Base-by-base conservation (phyloP, 1,284 basidiomycete genomes). In the Naganishia albida region DNA sequence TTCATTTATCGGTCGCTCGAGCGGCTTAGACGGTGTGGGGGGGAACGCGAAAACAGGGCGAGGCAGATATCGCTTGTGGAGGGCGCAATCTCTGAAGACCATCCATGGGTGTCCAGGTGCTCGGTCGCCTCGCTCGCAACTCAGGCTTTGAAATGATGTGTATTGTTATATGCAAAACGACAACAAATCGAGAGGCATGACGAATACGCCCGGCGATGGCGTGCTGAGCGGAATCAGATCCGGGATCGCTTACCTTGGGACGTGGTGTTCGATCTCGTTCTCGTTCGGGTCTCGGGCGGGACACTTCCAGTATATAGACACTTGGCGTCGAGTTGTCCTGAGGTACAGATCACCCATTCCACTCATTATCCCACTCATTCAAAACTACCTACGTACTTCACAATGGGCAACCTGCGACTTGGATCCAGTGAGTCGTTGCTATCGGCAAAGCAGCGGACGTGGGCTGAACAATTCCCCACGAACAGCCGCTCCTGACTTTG, bases 401-500 rank as follows among this genome's bases (percentile, higher is more conserved):
- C 34, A 59, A 67, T 67, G 67, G 63, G 40, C 34, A 63, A 53
- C 62, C 65, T 77, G n/a, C 69, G 75, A 59, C 73, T 80, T 62
- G 79, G 79, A 26, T 87, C 81, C 78, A 87, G 57, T 60, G 26
- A 25, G 57, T 60, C 28, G 43, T 3, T 16, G 7, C 34, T 25
- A 20, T 7, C 7, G 1, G 38, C 16, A 20, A 3, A 12, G 18
- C 23, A 25, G 44, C 23, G 25, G 16, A 30, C 40, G 16, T 15
- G 57, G 23, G 46, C 46, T 60, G 15, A 60, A 39, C 46, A 23
- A 34, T 12, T n/a, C 13, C n/a, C 4, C 34, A 18, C 40, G 16
- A 8, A 18, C n/a, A 60, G 57, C 82, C 68, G 89, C 90, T 53
- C 89, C 91, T 51, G 85, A 93, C 78, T 91, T 91, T 71, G 83